phyloP scores from a whole-genome alignment of 768 basidiomycete species.

The Chalciporus pseudorubinellus region DNA sequence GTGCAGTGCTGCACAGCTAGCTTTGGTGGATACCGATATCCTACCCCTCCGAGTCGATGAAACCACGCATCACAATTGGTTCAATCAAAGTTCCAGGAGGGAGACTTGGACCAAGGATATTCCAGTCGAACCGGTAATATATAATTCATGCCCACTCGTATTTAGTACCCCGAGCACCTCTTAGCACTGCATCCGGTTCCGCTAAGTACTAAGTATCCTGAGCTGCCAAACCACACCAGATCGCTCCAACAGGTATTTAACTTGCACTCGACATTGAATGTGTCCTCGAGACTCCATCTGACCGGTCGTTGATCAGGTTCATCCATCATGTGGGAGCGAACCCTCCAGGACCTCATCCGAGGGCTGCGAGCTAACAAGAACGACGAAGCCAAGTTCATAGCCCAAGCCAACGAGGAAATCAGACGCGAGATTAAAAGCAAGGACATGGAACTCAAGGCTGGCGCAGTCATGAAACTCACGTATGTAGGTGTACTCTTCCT shows the following conservation, averaged over 20 bases:
- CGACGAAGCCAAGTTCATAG: constrained; percentile 89
- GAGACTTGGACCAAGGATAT: too few relatives aligned
- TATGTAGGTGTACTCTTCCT: constrained; percentile 64
- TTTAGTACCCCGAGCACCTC: too few relatives aligned
- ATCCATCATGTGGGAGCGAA: constrained; percentile 86
- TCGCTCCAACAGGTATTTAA: neutral
- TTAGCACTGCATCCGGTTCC: too few relatives aligned
- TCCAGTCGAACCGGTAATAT: too few relatives aligned
- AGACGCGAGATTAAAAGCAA: constrained; percentile 85
- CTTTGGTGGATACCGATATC: too few relatives aligned
- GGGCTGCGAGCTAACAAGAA: constrained; percentile 94
- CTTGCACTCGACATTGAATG: neutral
- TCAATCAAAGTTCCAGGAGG: too few relatives aligned
- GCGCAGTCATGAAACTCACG: constrained; percentile 90
- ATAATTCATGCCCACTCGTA: too few relatives aligned
- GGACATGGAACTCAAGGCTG: constrained; percentile 97
- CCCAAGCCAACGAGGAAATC: constrained; percentile 92
- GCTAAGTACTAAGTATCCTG: too few relatives aligned
- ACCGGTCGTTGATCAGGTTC: neutral
- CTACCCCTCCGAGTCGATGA: too few relatives aligned
- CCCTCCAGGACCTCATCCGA: constrained; percentile 91
- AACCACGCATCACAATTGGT: too few relatives aligned
- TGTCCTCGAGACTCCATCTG: neutral
- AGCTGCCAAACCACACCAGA: neutral
- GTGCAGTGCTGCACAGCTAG: too few relatives aligned